Percentiles rank a stretch among this genome's conserved stretches.
Conservation (phyloP, 345 rosid species). For the Camelina laxa region DNA sequence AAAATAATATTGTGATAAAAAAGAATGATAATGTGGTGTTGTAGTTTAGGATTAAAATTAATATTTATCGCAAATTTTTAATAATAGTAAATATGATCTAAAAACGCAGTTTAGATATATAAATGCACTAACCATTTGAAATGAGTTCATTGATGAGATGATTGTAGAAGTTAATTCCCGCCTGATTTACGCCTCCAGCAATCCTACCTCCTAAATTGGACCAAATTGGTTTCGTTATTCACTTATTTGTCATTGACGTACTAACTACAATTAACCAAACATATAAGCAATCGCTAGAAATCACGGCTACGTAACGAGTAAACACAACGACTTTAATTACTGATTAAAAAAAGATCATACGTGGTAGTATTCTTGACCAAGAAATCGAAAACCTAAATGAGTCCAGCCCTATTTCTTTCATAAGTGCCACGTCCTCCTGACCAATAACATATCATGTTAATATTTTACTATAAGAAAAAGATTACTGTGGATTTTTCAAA, state of each 20-base stretch:
- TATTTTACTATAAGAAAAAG: neutral
- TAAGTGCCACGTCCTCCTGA: slow-evolving; percentile 49
- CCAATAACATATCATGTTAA: neutral
- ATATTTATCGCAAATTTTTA: neutral
- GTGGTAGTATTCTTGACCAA: slow-evolving; percentile 58
- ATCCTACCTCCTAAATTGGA: slow-evolving; percentile 45
- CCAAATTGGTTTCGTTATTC: neutral
- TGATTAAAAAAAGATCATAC: slow-evolving; percentile 39
- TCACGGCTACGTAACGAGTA: too few species aligned
- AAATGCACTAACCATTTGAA: slow-evolving; percentile 24
- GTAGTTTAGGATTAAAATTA: neutral
- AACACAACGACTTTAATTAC: neutral
- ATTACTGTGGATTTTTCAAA: neutral
- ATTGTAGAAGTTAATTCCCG: slow-evolving; percentile 47
- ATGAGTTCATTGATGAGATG: slow-evolving; percentile 51
- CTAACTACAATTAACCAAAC: neutral
- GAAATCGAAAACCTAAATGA: slow-evolving; percentile 59
- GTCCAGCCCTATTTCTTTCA: slow-evolving; percentile 51
- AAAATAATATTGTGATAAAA: too few species aligned
- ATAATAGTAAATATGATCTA: too few species aligned
- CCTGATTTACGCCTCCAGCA: slow-evolving; percentile 42
- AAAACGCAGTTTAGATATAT: neutral
- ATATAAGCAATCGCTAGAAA: neutral
- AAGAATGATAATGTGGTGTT: neutral
- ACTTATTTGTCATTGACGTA: neutral